Evolutionary conservation across 768 basidiomycete genomes (phyloP).

Genomic region (Termitomyces sp.): DNA sequence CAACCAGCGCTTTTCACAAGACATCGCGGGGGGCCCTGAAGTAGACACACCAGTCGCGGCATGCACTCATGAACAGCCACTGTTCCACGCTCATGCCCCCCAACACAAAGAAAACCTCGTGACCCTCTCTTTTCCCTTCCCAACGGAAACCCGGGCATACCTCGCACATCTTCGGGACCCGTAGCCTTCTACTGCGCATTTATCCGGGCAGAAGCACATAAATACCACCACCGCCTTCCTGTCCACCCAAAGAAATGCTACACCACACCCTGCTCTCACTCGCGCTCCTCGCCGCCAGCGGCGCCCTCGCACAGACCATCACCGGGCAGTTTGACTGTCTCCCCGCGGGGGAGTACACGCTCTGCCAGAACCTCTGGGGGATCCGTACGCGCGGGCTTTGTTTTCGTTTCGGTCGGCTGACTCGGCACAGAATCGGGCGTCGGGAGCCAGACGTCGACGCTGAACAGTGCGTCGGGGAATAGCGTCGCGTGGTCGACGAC

Average conservation of each 20-base stretch:
- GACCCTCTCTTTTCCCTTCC: too few species aligned
- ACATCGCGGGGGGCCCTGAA: too few species aligned
- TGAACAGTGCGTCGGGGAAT: constrained; percentile 31
- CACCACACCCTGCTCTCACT: background rate
- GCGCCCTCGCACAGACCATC: constrained; percentile 27
- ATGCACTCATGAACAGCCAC: too few species aligned
- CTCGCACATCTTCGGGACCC: too few species aligned
- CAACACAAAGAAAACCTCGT: too few species aligned
- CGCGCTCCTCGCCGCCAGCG: background rate
- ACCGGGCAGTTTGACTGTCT: constrained; percentile 38
- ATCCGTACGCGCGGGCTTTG: constrained; percentile 27
- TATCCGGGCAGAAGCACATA: too few species aligned
- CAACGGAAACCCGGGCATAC: too few species aligned
- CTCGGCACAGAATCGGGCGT: constrained; percentile 29
- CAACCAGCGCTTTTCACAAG: too few species aligned
- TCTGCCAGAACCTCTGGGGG: constrained; percentile 59
- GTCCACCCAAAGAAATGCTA: background rate
- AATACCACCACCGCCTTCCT: background rate
- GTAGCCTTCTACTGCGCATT: too few species aligned
- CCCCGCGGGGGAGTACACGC: constrained; percentile 40
- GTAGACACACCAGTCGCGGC: too few species aligned
- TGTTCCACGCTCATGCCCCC: too few species aligned
- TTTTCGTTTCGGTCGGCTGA: too few species aligned
- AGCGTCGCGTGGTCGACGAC: constrained; percentile 47
- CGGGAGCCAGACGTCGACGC: constrained; percentile 44